Percentiles rank a stretch among this genome's conserved stretches.
Evolutionary conservation across 176 grass and related monocot genomes (phyloP).

Genomic region (Avena insularis): DNA sequence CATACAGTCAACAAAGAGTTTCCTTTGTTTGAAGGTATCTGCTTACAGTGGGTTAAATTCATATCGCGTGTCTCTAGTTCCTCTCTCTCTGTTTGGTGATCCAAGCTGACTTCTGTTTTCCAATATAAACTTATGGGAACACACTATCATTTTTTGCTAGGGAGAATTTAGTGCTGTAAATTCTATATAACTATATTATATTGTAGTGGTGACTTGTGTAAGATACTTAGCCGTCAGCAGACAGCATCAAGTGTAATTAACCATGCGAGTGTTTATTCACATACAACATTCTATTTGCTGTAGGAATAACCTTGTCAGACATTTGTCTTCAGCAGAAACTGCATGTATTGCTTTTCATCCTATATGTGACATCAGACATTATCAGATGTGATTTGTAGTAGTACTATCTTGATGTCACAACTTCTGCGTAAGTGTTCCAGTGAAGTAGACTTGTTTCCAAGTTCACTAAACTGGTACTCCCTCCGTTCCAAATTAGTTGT

Average conservation of each 20-base stretch:
- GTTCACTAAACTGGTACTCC: not conserved
- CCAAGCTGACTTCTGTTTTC: not conserved
- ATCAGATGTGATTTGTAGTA: slow-evolving; percentile 28
- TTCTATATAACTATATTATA: not conserved
- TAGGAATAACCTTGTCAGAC: not conserved
- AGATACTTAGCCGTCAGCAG: not conserved
- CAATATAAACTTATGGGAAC: not conserved
- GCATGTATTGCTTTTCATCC: slow-evolving; percentile 1
- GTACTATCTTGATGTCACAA: not conserved
- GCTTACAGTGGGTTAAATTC: not conserved
- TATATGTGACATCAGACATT: not conserved
- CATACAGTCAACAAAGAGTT: not conserved
- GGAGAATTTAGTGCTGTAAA: not conserved
- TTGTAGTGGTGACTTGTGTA: not conserved
- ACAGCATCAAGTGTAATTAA: not conserved
- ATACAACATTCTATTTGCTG: not conserved
- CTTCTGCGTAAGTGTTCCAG: not conserved
- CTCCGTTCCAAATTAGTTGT: too few species aligned
- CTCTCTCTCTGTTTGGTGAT: not conserved
- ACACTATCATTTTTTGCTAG: not conserved
- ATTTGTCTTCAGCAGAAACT: slow-evolving; percentile 13
- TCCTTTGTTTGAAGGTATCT: slow-evolving; percentile 7
- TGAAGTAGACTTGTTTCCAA: not conserved
- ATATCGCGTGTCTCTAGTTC: not conserved
- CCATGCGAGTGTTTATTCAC: not conserved